Evolutionary conservation across 2,329 filamentous ascomycete species (phyloP), one percentile per base, ranked within the genome.

Genomic region (Calycina herbarum): DNA sequence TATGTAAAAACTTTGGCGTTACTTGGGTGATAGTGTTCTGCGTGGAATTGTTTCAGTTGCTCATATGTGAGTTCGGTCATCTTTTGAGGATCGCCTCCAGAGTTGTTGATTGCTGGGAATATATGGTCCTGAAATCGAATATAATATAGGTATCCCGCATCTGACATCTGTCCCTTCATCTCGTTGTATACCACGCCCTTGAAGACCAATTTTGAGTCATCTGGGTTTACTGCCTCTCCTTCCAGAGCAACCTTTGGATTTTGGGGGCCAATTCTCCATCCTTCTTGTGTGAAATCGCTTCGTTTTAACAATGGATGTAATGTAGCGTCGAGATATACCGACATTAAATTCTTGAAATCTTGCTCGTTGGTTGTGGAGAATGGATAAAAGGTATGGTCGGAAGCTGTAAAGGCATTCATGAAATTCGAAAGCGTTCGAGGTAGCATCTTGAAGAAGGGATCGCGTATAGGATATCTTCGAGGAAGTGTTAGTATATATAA

Each of bases 381-480:
- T 1, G 95, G 95, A 76, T 99, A 99, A 71, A 93, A 96, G 11
- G 95, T 99, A 77, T 99, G 94, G 75, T 98, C 94, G 27, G 93
- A 91, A 31, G 94, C 93, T 54, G 95, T 99, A 77, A 98, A 97
- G 67, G 95, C 95, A 78, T 99, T 99, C 95, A 99, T 99, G 76
- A 97, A 99, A 79, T 98, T 99, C 70, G 95, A 97, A n/a, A 99
- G 85, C 5, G 95, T 97, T 72, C 95, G 89, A 27, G 95, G 95
- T 31, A 99, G 86, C 95, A 99, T 99, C 85, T 98, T 99, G 84
- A 99, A 99, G 83, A 99, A 99, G 0, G 95, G 95, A 75, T 99
- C 95, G 68, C 95, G 92, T 66, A 99, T 94, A n/a, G 95, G 95
- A 76, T 94, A 96, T 78, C 92, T 94, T 76, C 61, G 27, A 29